phyloP scores from a whole-genome alignment of 495 filamentous ascomycete species.

The Podospora anserina region DNA sequence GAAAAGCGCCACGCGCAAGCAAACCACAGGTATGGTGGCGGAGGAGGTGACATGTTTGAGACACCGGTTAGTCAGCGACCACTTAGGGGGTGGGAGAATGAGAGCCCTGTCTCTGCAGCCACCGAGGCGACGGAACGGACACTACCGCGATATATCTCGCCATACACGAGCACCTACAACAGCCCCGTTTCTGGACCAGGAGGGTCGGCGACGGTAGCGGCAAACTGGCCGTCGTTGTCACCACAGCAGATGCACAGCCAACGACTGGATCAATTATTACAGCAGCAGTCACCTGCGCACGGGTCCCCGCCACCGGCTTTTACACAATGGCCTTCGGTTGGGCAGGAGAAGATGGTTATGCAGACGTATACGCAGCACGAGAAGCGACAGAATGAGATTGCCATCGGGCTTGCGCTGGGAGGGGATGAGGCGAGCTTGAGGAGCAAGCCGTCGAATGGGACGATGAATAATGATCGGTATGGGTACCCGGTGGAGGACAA shows the following conservation, averaged over 20 bases:
- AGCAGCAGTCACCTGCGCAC: conserved; percentile 18
- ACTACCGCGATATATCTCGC: conserved; percentile 48
- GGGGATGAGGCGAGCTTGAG: conserved; percentile 31
- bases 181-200: conserved; percentile 45
- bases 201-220: conserved; percentile 24
- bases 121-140: conserved; percentile 30
- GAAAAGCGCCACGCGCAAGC: conserved; percentile 32
- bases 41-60: conserved; percentile 41
- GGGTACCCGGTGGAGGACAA: conserved; percentile 24
- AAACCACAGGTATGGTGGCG: conserved; percentile 28
- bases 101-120: conserved; percentile 44
- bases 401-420: conserved; percentile 38
- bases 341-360: conserved; percentile 31
- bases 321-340: conserved; percentile 31
- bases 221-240: conserved; percentile 26
- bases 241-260: conserved; percentile 17
- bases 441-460: conserved; percentile 28
- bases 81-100: conserved; percentile 44
- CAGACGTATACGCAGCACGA: conserved; percentile 28
- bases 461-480: conserved; percentile 18
- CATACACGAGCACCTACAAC: conserved; percentile 46
- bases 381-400: conserved; percentile 29
- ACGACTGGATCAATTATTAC: conserved; percentile 25
- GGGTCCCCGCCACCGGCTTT: conserved; percentile 31
- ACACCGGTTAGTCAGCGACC: conserved; percentile 48